Conservation (phyloP, 1,284 basidiomycete genomes). For the Trichosporon asahii region DNA sequence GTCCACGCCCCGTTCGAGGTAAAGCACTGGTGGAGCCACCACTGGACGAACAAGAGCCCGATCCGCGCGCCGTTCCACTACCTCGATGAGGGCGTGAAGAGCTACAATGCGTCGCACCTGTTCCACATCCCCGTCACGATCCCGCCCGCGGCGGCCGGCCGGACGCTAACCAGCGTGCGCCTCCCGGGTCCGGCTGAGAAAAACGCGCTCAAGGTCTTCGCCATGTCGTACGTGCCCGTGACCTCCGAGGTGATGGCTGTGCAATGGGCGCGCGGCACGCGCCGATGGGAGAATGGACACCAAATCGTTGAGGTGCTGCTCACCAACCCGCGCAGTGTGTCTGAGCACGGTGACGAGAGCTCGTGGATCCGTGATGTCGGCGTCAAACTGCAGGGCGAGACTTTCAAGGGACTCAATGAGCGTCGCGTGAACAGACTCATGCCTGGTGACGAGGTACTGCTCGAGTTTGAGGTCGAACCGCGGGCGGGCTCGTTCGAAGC, state of each 20-base stretch:
- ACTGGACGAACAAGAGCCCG: slow-evolving; percentile 24
- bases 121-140: slow-evolving; percentile 20
- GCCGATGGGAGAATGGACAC: slow-evolving; percentile 20
- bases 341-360: slow-evolving; percentile 6
- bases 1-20: slow-evolving; percentile 15
- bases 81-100: not conserved
- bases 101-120: slow-evolving; percentile 22
- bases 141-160: slow-evolving; percentile 5
- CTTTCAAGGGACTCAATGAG: slow-evolving; percentile 5
- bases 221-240: slow-evolving; percentile 14
- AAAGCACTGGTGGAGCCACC: slow-evolving; percentile 25
- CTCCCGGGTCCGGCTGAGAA: slow-evolving; percentile 12
- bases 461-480: slow-evolving; percentile 21
- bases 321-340: slow-evolving; percentile 12
- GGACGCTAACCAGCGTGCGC: not conserved
- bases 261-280: slow-evolving; percentile 13
- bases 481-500: not conserved
- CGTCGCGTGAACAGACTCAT: slow-evolving; percentile 18
- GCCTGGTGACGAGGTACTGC: slow-evolving; percentile 24
- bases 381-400: not conserved
- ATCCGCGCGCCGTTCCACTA: slow-evolving; percentile 22
- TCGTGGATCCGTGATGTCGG: slow-evolving; percentile 12
- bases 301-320: slow-evolving; percentile 24
- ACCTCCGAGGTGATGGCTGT: not conserved
- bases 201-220: slow-evolving; percentile 26